Evolutionary conservation across 345 rosid genomes (phyloP).

Genomic region (Dovyalis caffra): DNA sequence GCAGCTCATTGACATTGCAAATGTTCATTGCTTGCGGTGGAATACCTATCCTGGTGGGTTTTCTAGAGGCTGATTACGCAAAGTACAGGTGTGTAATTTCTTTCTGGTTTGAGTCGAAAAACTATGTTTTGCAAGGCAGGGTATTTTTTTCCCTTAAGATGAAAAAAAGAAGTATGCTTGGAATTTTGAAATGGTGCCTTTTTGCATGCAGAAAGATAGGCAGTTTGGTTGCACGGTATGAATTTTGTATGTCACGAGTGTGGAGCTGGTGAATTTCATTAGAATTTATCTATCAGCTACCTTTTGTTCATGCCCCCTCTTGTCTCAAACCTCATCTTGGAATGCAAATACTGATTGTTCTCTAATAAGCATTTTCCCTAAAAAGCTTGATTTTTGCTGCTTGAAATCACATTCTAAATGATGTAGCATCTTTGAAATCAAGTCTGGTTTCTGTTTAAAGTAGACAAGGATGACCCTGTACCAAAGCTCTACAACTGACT

Average conservation of each 20-base stretch:
- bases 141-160: background rate
- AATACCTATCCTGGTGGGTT: slow-evolving; percentile 90
- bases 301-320: background rate
- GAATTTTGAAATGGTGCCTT: background rate
- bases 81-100: slow-evolving; percentile 68
- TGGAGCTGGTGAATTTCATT: slow-evolving; percentile 1
- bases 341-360: background rate
- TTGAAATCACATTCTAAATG: background rate
- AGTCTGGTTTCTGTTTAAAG: background rate
- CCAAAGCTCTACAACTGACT: background rate
- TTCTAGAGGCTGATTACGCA: slow-evolving; percentile 96
- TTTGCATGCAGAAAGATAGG: background rate
- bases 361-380: background rate
- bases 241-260: background rate
- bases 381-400: background rate
- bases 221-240: background rate
- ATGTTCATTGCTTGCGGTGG: slow-evolving; percentile 98
- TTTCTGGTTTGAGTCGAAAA: background rate
- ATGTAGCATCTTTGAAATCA: background rate
- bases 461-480: background rate
- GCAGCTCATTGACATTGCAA: slow-evolving; percentile 94
- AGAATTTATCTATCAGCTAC: background rate
- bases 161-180: background rate
- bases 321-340: background rate
- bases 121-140: background rate